Evolutionary conservation across 2,329 filamentous ascomycete species (phyloP), one percentile per base, ranked within the genome.

Genomic region (Seiridium unicorne): DNA sequence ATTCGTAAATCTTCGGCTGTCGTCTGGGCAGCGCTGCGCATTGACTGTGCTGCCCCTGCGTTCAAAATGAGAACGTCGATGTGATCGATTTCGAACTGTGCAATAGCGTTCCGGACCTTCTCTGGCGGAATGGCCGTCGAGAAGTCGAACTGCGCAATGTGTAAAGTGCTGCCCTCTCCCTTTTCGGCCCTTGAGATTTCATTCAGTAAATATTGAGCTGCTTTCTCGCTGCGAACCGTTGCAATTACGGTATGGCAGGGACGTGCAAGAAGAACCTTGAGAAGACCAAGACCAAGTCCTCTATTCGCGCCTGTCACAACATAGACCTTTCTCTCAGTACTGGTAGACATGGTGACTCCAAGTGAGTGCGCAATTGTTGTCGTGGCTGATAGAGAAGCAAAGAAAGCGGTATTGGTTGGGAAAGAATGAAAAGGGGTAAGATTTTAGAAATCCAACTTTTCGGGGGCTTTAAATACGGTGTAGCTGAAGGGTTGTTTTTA

Each of bases 21-120:
- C 34, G 56, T 76, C 31, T 70, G 65, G 4, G 65, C 55, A 0
- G 74, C 69, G 1, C 68, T 64, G 1, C 65, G 68, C 60, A 71
- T 73, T 44, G 68, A 65, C 8, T 68, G 67, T 11, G 65, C 67
- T 26, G 78, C 74, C 2, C 77, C 82, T 0, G 82, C 82, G 61
- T 85, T 85, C 60, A 79, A 79, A 62, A 85, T 77, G 3, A 85
- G 74, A 5, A 82, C 68, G 49, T 85, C 81, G n/a, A 86, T 68
- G 18, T 74, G 68, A 11, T 65, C 63, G 63, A 81, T 59, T 10
- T 70, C 65, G 4, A 75, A 64, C 1, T 7, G 62, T 9, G 66
- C 58, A 3, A 75, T 61, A 9, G 70, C 72, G 2, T 57, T 61
- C 5, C 67, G 69, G 2, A 74, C 66, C 35, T 74, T 71, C 2